Base-by-base conservation (phyloP, 208 protist species). In the Phytomonas sp. region DNA sequence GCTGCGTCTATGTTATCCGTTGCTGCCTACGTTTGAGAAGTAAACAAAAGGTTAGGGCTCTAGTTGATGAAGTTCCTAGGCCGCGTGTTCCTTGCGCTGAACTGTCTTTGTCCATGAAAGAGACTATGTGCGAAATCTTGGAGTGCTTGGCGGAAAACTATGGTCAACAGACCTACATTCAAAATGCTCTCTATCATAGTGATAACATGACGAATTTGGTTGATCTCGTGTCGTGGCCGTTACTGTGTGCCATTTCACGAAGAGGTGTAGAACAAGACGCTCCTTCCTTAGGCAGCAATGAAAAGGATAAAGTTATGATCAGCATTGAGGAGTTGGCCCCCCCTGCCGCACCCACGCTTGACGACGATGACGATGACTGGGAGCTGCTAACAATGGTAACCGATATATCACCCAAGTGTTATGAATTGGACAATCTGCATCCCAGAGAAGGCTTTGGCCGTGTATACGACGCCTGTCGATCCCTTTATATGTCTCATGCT, bases 91-190 rank as follows among this genome's bases (percentile, higher is more conserved):
- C 46, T 56, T 56, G 46, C 20, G 46, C 46, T 4, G 46, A 26
- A 56, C 26, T 56, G 37, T 29, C 63, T n/a, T 36, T 33, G 56
- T 33, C 63, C 15, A 40, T 88, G 51, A 71, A 75, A 60, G n/a
- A 56, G 0, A 72, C 43, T 26, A 69, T 83, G 13, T 64, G 66
- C 43, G 74, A 72, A 37, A 72, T 82, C 29, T 40, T 89, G 53
- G 72, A 82, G 53, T 89, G 84, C 78, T 66, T 87, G 26, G 71
- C 81, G 29, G 36, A 67, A 26, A 71, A 76, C 34, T 87, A 85
- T 62, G 40, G 51, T 9, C 29, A 66, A 5, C 69, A 76, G 59
- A 62, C 43, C n/a, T 30, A 63, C 36, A 63, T 89, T 43, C 73
- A 72, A 51, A 73, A 79, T 40, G 73, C 81, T 13, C 70, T 89